These are phyloP conservation scores for Barnettozyma sucrosica DNA, from an alignment of 805 yeast species.

Conservation along the genomic window DNA sequence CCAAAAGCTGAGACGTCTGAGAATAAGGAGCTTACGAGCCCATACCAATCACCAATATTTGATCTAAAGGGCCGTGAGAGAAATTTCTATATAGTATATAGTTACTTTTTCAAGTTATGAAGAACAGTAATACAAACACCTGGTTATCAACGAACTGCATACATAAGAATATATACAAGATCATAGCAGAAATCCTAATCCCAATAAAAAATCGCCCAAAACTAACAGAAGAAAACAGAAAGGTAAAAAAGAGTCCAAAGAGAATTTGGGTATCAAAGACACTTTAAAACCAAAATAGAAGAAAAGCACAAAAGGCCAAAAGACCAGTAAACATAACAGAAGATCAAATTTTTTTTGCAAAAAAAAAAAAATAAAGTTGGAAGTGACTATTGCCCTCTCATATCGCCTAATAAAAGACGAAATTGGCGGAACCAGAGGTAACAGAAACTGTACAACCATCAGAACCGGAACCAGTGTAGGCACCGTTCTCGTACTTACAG, in stretches of 20 bases:
- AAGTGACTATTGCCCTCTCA: background rate
- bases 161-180: background rate
- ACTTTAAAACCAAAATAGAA: background rate
- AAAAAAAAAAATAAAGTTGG: background rate
- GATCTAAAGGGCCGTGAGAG: too few species aligned
- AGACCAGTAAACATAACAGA: background rate
- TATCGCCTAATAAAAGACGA: constrained; percentile 58
- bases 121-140: too few species aligned
- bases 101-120: too few species aligned
- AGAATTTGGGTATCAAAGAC: background rate
- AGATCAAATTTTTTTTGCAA: background rate
- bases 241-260: background rate
- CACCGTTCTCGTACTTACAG: constrained; percentile 77
- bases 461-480: constrained; percentile 55
- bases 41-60: too few species aligned
- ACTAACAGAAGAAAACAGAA: background rate
- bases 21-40: too few species aligned
- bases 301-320: background rate
- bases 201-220: background rate
- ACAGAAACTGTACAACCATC: constrained; percentile 94
- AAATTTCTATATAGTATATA: too few species aligned
- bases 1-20: too few species aligned
- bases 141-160: background rate
- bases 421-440: constrained; percentile 74
- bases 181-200: background rate